Base-by-base conservation (phyloP, 768 basidiomycete genomes). In the Rossbeevera mucosa region DNA sequence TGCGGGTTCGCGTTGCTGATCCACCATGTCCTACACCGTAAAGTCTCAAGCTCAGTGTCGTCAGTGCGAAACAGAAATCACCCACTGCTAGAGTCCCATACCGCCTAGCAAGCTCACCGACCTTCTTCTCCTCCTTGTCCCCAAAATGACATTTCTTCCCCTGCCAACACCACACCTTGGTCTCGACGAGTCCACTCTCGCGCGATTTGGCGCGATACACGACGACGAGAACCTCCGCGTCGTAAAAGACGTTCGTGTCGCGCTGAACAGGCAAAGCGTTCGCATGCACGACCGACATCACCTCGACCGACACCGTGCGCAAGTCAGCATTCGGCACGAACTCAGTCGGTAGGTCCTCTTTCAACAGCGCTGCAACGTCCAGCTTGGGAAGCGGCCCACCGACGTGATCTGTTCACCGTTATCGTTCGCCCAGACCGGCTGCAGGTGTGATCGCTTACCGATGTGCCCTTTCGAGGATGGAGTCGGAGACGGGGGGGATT, bases 101-200 rank as follows among this genome's bases (percentile, higher is more conserved):
- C 46, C 85, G 80, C 53, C 80, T 79, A 7, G 85, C 84, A 5
- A 93, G 72, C 48, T 91, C 89, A 38, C 78, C 73, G 31, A 88
- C 59, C 62, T 88, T 91, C 50, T 70, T 76, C 59, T 80, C 78
- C 57, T 91, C 91, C 43, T 71, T 72, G 44, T 85, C 82, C 1
- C 79, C 80, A 26, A 77, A 59, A 20, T 67, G 71, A 43, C 78
- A 74, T 33, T 72, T 72, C 48, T 75, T 80, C 0, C 91, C 91
- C 16, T 73, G 70, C 91, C 91, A 93, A 20, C 78, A 79, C 88
- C 88, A 92, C 16, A 92, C 77, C 20, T 75, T 77, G 5, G 85
- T 90, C 22, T 74, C 73, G 4, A 81, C 88, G 14, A 92, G 73
- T 12, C 86, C 84, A 29, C 68, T 82, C n/a, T 76, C 71, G 50